Conservation (phyloP, 2,329 filamentous ascomycete species). For the Colletotrichum cuscutae region DNA sequence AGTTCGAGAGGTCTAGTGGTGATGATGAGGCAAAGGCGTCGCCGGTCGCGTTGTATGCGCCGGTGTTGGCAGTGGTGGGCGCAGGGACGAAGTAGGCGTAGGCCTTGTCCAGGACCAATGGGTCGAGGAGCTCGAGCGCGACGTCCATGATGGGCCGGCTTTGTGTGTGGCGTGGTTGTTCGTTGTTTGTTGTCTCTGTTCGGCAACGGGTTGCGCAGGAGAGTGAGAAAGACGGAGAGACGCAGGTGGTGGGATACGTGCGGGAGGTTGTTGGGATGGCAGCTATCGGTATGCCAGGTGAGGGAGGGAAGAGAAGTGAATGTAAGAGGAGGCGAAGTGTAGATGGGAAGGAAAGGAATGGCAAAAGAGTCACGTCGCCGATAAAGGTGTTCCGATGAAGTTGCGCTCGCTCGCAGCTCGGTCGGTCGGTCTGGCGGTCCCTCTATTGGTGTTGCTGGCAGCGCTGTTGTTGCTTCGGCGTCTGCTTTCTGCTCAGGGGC, state of each 20-base stretch:
- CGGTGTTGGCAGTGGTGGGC: neutral
- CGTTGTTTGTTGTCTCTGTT: neutral
- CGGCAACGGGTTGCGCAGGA: neutral
- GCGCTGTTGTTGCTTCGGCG: neutral
- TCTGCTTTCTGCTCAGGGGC: neutral
- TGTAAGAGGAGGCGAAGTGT: neutral
- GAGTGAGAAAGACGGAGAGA: neutral
- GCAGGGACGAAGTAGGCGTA: slow-evolving; percentile 51
- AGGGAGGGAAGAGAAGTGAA: neutral
- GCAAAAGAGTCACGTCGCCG: neutral
- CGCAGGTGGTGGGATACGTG: neutral
- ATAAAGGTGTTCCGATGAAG: neutral
- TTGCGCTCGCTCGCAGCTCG: slow-evolving; percentile 1
- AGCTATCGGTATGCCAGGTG: neutral
- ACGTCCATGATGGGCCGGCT: slow-evolving; percentile 47
- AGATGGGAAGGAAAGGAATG: neutral
- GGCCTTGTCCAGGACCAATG: slow-evolving; percentile 51
- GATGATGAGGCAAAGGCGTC: slow-evolving; percentile 19
- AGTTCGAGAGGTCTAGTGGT: neutral
- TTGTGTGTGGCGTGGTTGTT: neutral
- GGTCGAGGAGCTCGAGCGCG: slow-evolving; percentile 53
- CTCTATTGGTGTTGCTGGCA: neutral
- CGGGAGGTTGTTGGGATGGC: neutral
- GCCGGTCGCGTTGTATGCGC: slow-evolving; percentile 29
- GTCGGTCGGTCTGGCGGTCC: neutral